Base-by-base conservation (phyloP, 2,329 filamentous ascomycete genomes). In the Arthrobotrys sinensis region DNA sequence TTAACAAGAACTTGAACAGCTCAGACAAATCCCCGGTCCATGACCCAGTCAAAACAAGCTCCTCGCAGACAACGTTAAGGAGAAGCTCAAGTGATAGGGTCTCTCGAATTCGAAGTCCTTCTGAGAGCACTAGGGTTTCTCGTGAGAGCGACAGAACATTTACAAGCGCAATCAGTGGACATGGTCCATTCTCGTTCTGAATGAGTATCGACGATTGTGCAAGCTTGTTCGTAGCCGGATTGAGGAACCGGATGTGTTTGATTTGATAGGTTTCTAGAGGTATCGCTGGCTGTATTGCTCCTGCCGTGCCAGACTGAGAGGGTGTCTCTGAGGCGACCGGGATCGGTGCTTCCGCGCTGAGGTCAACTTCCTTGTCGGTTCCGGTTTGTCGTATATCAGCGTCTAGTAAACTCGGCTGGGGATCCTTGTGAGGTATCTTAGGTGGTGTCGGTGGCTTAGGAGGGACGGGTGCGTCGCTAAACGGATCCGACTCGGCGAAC, bases 121-220 rank as follows among this genome's bases (percentile, higher is more conserved):
- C 92, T 0, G 95, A 89, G 16, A 98, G 87, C 0, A 92, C 91
- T 0, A 93, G 92, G 81, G 81, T 86, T 62, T 83, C 83, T 19
- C 89, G 87, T 1, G 93, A 94, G 68, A 99, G 86, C 0, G 93
- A 92, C 14, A 99, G 87, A 0, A 94, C 94, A 83, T 99, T 99
- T 75, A 98, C 94, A 4, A 99, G 87, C 1, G 96, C 96, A 28
- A 99, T 89, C 12, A 99, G 85, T 0, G 96, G 96, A 84, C 96
- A 99, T 0, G 96, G 96, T 0, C 96, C 96, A 82, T 99, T 99
- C 71, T 91, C 90, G 81, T 97, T 98, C 83, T 99, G 95, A 2
- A 96, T 90, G 46, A 98, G 86, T 70, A 98, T 93, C 0, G 96
- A 95, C 0, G 93, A 95, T n/a, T 88, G 88, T 50, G 93, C 88